Conservation (phyloP, 257 asterid genomes). For the Fraxinus cuspidata region DNA sequence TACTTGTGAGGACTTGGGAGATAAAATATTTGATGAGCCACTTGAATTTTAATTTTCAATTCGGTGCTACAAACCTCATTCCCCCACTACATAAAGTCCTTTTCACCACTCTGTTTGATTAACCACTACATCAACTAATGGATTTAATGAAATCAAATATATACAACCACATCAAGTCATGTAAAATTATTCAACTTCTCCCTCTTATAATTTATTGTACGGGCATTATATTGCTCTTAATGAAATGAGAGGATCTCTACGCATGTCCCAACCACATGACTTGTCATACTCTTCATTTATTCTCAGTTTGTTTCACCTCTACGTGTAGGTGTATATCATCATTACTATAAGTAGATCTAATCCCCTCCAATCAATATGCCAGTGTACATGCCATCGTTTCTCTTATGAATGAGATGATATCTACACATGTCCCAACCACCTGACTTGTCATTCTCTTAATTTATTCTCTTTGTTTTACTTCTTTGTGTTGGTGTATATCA, state of each 20-base stretch:
- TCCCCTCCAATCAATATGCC: conserved; percentile 11
- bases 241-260: neutral
- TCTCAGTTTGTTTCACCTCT: neutral
- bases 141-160: neutral
- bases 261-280: neutral
- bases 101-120: neutral
- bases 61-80: neutral
- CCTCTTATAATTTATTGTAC: neutral
- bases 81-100: neutral
- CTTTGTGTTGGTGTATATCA: neutral
- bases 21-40: neutral
- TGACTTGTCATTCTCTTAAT: neutral
- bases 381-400: neutral
- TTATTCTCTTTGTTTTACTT: neutral
- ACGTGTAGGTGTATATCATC: neutral
- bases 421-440: neutral
- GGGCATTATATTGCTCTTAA: neutral
- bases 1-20: neutral
- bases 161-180: neutral
- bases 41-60: conserved; percentile 5
- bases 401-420: neutral
- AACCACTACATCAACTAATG: neutral
- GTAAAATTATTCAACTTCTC: neutral
- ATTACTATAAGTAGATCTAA: neutral
- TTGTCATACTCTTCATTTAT: neutral